Evolutionary conservation across 1,284 basidiomycete species (phyloP).

Genomic region (Trametes polyzona): DNA sequence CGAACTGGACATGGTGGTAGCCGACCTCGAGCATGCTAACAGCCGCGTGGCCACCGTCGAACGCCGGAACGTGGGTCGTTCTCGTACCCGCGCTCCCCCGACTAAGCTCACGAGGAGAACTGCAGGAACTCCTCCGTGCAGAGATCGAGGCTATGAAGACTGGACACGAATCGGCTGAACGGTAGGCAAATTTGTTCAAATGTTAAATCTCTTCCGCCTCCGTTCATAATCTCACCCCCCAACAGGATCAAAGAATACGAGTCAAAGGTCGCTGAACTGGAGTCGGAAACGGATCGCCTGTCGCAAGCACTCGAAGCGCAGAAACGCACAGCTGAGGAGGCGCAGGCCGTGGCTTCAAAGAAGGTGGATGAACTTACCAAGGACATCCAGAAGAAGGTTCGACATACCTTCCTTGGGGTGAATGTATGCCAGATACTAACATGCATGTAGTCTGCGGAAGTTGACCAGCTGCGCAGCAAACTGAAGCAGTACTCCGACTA

Average conservation of each 20-base stretch:
- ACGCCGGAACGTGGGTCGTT: constrained; percentile 78
- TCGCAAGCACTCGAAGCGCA: constrained; percentile 72
- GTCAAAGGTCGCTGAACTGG: constrained; percentile 70
- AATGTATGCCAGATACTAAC: background rate
- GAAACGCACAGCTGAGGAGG: constrained; percentile 59
- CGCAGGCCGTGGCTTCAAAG: constrained; percentile 53
- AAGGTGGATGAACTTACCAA: constrained; percentile 63
- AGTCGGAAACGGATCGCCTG: constrained; percentile 73
- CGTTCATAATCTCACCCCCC: background rate
- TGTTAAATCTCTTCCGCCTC: background rate
- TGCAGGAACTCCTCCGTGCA: constrained; percentile 88
- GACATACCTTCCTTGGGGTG: constrained; percentile 7
- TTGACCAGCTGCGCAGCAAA: constrained; percentile 67
- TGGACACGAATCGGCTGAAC: constrained; percentile 76
- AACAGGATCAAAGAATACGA: constrained; percentile 74
- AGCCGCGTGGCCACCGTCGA: constrained; percentile 91
- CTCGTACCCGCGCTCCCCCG: background rate
- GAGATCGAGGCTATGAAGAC: constrained; percentile 90
- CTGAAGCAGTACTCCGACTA: constrained; percentile 83
- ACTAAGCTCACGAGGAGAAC: background rate
- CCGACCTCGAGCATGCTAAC: constrained; percentile 92
- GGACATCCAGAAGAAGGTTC: constrained; percentile 63
- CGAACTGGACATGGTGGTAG: constrained; percentile 91
- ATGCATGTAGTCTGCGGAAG: constrained; percentile 55
- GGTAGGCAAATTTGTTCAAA: constrained; percentile 50